Evolutionary conservation across 2,329 filamentous ascomycete species (phyloP), one percentile per base, ranked within the genome.

Genomic region (Fusarium mundagurra): DNA sequence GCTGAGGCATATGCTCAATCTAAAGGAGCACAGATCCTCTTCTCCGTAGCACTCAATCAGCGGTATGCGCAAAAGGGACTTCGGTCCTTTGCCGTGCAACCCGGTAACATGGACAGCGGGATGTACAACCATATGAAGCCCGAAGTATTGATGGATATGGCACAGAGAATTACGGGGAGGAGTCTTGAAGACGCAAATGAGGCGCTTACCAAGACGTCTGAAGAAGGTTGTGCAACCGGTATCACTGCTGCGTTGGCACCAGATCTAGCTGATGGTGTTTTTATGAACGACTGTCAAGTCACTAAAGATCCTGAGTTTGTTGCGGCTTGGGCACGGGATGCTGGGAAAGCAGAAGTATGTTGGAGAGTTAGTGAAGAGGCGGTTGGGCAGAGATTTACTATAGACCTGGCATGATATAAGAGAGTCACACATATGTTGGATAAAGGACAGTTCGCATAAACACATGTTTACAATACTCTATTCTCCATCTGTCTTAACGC

Each of bases 391-490:
- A 44, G 17, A 1, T 16, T 27, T 31, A 16, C 3, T 3, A 6
- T 27, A 1, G 10, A 34, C 22, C 14, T 34, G n/a, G 3, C 13
- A 14, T 53, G n/a, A 53, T 10, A 17, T 13, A 16, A n/a, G 13
- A 31, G 20, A 24, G 22, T 14, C 6, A 18, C 11, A 33, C 1
- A 5, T 9, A 7, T 5, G 2, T 8, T 18, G 5, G 8, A 9
- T 0, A 7, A n/a, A 33, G 22, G 22, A 33, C 5, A 29, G 29
- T 16, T 48, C 13, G 7, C 13, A 4, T 34, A 5, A 34, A 34
- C 2, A 13, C 14, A 13, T 34, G 14, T 34, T 34, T 33, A 14
- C 12, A 33, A 14, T 27, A 22, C 16, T 11, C 6, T 20, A 27
- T 48, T 29, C 8, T 29, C 17, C 8, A 47, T 48, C 18, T 47